These are phyloP conservation scores for Vitis rotundifolia DNA, from an alignment of 164 flowering plant species.

Conservation along the genomic window DNA sequence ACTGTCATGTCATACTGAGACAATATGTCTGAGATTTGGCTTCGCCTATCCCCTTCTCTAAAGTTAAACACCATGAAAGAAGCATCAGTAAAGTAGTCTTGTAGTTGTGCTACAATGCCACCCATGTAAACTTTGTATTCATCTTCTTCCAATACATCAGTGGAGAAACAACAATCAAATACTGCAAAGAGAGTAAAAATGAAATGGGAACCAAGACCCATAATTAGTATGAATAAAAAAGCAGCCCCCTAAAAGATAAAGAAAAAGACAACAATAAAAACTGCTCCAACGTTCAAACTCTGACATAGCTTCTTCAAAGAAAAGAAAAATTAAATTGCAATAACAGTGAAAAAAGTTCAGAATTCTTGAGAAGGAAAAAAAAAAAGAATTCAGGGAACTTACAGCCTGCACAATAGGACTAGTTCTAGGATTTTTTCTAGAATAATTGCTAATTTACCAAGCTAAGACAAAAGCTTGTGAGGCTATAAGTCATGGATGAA, in stretches of 20 bases:
- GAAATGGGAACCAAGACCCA: conserved; percentile 5
- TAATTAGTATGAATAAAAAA: neutral
- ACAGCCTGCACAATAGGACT: too few relatives aligned
- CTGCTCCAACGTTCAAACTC: too few relatives aligned
- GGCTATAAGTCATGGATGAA: too few relatives aligned
- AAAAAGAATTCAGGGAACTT: too few relatives aligned
- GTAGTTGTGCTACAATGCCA: conserved; percentile 85
- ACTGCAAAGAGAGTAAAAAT: conserved; percentile 44
- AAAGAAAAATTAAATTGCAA: too few relatives aligned
- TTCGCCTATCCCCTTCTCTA: conserved; percentile 79
- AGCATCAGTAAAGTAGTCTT: conserved; percentile 83
- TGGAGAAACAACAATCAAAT: conserved; percentile 95
- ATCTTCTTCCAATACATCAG: conserved; percentile 77
- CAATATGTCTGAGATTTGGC: conserved; percentile 75
- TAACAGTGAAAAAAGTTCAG: too few relatives aligned
- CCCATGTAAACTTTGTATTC: conserved; percentile 81
- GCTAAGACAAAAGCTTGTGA: too few relatives aligned
- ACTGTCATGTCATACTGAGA: conserved; percentile 90
- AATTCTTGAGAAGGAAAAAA: too few relatives aligned
- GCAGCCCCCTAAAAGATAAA: neutral
- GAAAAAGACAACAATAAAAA: neutral
- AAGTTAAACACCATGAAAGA: conserved; percentile 96
- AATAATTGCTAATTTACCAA: too few relatives aligned
- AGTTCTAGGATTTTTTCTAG: too few relatives aligned
- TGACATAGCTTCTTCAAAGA: too few relatives aligned